A percentile compares a stretch with the other conserved stretches of the same genome.
These are phyloP conservation scores for Ilyonectria robusta DNA, from an alignment of 2,329 filamentous ascomycete genomes.

Conservation along the genomic window DNA sequence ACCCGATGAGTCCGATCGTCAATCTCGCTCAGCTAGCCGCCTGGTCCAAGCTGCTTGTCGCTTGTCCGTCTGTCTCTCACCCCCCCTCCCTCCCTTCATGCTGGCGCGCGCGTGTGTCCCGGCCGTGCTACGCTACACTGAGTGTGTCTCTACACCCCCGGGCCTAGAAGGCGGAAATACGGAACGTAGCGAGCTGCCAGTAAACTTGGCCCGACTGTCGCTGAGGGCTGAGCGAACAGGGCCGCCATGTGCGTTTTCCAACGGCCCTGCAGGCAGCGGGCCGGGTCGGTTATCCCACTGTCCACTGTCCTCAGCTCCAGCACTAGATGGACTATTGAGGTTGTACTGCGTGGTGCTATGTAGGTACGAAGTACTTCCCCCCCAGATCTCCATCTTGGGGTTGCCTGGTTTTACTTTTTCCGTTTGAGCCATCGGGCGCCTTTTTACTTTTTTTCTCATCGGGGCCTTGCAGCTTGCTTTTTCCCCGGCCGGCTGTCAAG, in stretches of 20 bases:
- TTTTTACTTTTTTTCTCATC: not conserved
- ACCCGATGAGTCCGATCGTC: constrained; percentile 2
- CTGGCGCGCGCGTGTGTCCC: not conserved
- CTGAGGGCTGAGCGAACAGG: constrained; percentile 9
- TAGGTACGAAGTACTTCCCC: not conserved
- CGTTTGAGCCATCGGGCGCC: not conserved
- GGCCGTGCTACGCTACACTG: not conserved
- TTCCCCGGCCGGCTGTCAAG: not conserved
- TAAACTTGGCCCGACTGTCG: no score
- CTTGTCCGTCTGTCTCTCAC: not conserved
- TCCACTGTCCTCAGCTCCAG: not conserved
- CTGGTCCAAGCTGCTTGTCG: constrained; percentile 12
- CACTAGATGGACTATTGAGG: not conserved
- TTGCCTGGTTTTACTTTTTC: not conserved
- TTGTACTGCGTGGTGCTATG: not conserved
- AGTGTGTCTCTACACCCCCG: not conserved
- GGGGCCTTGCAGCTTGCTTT: not conserved
- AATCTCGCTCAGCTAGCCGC: constrained; percentile 5
- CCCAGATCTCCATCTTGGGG: no score
- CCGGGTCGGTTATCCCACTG: constrained; percentile 34
- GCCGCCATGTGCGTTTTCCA: constrained; percentile 37
- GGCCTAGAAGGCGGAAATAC: not conserved
- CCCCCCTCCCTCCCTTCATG: not conserved
- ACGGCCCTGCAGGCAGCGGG: constrained; percentile 47
- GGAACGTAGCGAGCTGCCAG: not conserved